These are phyloP conservation scores for Pichia deserticola DNA, from an alignment of 805 yeast species.

Conservation along the genomic window DNA sequence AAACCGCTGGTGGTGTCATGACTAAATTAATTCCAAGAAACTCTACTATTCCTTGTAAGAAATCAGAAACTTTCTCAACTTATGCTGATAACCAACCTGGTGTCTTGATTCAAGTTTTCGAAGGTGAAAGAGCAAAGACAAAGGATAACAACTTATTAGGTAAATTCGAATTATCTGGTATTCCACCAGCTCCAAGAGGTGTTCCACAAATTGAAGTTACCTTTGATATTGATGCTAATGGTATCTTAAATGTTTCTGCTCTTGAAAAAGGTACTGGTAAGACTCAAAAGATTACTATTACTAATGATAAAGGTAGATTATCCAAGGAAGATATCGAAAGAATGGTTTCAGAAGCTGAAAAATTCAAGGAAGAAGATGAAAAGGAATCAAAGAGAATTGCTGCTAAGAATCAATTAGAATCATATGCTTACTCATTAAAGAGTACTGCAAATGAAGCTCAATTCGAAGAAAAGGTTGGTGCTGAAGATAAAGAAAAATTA, in stretches of 20 bases:
- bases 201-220: conserved; percentile 97
- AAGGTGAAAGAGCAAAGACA: conserved; percentile 97
- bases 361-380: conserved; percentile 94
- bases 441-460: conserved; percentile 97
- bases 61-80: conserved; percentile 94
- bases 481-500: conserved; percentile 47
- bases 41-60: conserved; percentile 96
- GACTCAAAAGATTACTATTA: conserved; percentile 92
- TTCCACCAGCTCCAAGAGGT: conserved; percentile 99
- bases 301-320: conserved; percentile 97
- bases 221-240: conserved; percentile 94
- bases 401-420: conserved; percentile 98
- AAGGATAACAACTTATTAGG: conserved; percentile 95
- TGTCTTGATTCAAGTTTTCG: conserved; percentile 93
- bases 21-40: conserved; percentile 97
- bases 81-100: conserved; percentile 98
- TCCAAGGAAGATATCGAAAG: conserved; percentile 96
- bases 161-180: conserved; percentile 93
- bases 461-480: conserved; percentile 34
- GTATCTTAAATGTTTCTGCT: conserved; percentile 93
- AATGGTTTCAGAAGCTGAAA: conserved; percentile 97
- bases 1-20: conserved; percentile 99
- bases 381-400: conserved; percentile 97
- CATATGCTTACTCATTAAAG: conserved; percentile 94
- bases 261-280: conserved; percentile 98